These are phyloP conservation scores for Chlorella vulgaris DNA, from an alignment of 139 green algal genomes.

Conservation along the genomic window DNA sequence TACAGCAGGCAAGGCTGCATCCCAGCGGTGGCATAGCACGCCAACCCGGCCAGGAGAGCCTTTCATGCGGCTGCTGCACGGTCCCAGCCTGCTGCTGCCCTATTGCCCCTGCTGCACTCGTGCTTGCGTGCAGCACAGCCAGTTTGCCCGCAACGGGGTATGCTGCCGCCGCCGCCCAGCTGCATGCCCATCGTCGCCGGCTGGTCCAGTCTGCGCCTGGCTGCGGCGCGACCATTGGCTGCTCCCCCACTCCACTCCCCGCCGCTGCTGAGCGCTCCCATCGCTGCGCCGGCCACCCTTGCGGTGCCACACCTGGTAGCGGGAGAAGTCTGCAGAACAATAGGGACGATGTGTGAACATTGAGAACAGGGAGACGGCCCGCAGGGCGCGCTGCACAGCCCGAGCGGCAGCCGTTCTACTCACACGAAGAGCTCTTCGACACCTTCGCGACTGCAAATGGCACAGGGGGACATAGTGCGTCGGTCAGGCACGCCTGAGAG, in stretches of 20 bases:
- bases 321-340: slow-evolving; percentile 33
- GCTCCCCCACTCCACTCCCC: too few species aligned
- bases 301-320: slow-evolving; percentile 32
- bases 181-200: not conserved
- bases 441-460: slow-evolving; percentile 30
- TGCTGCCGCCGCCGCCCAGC: not conserved
- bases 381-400: not conserved
- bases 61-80: not conserved
- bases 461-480: not conserved
- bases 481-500: not conserved
- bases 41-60: too few species aligned
- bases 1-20: too few species aligned
- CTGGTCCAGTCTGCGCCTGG: not conserved
- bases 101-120: not conserved
- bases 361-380: not conserved
- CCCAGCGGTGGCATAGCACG: too few species aligned
- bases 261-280: too few species aligned
- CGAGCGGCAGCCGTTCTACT: slow-evolving; percentile 5
- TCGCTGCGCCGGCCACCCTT: not conserved
- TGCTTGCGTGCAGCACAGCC: not conserved
- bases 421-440: slow-evolving; percentile 23
- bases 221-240: too few species aligned
- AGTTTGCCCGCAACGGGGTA: not conserved
- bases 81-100: not conserved
- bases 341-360: not conserved